phyloP scores from a whole-genome alignment of 352 stramenopile genomes.

The Pseudoperonospora humuli region DNA sequence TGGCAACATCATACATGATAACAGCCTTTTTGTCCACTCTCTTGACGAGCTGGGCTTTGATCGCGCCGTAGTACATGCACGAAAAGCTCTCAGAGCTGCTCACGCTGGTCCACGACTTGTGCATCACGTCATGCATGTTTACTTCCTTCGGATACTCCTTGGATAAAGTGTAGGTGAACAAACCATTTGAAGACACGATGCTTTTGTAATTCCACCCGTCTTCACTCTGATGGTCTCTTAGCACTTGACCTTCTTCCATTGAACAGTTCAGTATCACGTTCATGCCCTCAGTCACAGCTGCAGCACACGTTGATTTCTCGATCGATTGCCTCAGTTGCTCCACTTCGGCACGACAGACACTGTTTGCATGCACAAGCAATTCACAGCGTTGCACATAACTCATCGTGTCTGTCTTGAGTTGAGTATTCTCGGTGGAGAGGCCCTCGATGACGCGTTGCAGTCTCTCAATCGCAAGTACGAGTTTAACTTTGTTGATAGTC shows the following conservation, averaged over 20 bases:
- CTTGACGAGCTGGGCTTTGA: slow-evolving; percentile 26
- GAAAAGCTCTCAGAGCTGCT: slow-evolving; percentile 26
- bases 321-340: slow-evolving; percentile 17
- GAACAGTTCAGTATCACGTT: slow-evolving; percentile 15
- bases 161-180: slow-evolving; percentile 26
- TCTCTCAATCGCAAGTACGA: slow-evolving; percentile 42
- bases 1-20: slow-evolving; percentile 31
- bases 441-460: slow-evolving; percentile 41
- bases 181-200: slow-evolving; percentile 11
- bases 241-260: slow-evolving; percentile 24
- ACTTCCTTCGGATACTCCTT: slow-evolving; percentile 26
- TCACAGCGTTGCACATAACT: slow-evolving; percentile 21
- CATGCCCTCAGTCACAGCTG: slow-evolving; percentile 18
- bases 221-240: slow-evolving; percentile 23
- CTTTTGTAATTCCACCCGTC: slow-evolving; percentile 32
- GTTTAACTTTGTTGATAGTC: slow-evolving; percentile 39
- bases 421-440: slow-evolving; percentile 36
- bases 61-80: slow-evolving; percentile 24
- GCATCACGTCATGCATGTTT: slow-evolving; percentile 23
- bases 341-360: neutral
- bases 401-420: slow-evolving; percentile 27
- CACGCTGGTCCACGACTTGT: slow-evolving; percentile 22
- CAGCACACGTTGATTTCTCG: slow-evolving; percentile 10
- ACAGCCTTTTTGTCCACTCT: slow-evolving; percentile 21
- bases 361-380: slow-evolving; percentile 7